These are phyloP conservation scores for Luffa aegyptiaca DNA, from an alignment of 306 rosid genomes.

Conservation along the genomic window DNA sequence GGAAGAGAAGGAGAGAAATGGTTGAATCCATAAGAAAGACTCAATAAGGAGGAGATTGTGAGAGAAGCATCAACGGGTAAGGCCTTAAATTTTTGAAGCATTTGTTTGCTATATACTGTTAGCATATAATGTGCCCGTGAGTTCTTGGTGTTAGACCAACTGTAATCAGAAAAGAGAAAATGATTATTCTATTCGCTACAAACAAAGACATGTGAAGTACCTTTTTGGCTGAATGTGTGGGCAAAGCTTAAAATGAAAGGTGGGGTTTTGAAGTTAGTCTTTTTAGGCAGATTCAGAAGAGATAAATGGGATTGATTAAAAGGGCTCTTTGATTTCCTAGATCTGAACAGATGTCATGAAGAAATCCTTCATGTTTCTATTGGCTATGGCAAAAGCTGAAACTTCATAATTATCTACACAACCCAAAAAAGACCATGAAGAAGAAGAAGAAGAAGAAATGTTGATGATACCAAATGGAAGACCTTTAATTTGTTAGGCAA, in stretches of 20 bases:
- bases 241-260: not conserved
- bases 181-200: constrained; percentile 38
- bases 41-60: constrained; percentile 18
- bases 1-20: constrained; percentile 10
- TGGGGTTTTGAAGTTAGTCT: not conserved
- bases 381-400: not conserved
- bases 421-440: not conserved
- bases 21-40: constrained; percentile 36
- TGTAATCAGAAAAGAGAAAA: constrained; percentile 27
- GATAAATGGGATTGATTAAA: constrained; percentile 6
- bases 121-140: constrained; percentile 59
- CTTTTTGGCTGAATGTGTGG: constrained; percentile 27
- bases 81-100: not conserved
- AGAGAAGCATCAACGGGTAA: constrained; percentile 7
- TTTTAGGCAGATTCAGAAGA: constrained; percentile 15
- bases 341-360: not conserved
- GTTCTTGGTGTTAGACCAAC: constrained; percentile 43
- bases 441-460: not conserved
- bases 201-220: constrained; percentile 70
- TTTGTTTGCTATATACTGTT: constrained; percentile 7
- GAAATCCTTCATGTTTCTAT: not conserved
- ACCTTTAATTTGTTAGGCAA: not conserved
- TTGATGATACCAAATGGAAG: not conserved
- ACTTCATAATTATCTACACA: not conserved
- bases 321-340: constrained; percentile 16